Evolutionary conservation across 1,139 yeast genomes (phyloP).

Genomic region (Blastobotrys ciferrii): DNA sequence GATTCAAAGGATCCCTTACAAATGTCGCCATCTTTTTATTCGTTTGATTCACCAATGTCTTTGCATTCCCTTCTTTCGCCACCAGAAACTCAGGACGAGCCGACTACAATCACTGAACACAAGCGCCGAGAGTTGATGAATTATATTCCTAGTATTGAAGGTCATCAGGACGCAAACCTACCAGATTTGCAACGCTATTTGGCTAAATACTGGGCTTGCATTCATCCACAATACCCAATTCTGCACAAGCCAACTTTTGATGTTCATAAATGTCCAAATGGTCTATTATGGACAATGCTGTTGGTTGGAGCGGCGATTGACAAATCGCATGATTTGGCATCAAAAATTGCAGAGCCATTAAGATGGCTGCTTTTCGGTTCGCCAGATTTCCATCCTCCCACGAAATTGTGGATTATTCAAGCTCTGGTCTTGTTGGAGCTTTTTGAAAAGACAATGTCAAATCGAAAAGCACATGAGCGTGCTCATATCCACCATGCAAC

Average conservation of each 20-base stretch:
- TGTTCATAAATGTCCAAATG: slow-evolving; percentile 50
- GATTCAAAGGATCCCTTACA: slow-evolving; percentile 31
- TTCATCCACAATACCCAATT: slow-evolving; percentile 61
- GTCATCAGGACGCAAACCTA: slow-evolving; percentile 38
- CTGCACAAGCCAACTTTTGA: slow-evolving; percentile 63
- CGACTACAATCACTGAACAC: slow-evolving; percentile 26
- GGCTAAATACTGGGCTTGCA: slow-evolving; percentile 50
- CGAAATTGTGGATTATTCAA: slow-evolving; percentile 65
- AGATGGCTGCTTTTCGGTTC: slow-evolving; percentile 60
- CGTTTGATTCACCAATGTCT: slow-evolving; percentile 39
- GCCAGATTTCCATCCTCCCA: slow-evolving; percentile 54
- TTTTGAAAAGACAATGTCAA: slow-evolving; percentile 61
- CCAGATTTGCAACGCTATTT: slow-evolving; percentile 37
- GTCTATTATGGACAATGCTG: slow-evolving; percentile 54
- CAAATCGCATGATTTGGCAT: slow-evolving; percentile 41
- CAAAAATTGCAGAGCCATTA: slow-evolving; percentile 57
- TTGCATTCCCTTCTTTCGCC: slow-evolving; percentile 40
- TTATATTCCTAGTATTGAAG: slow-evolving; percentile 40
- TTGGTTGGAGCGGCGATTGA: slow-evolving; percentile 50
- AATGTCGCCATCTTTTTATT: slow-evolving; percentile 31
- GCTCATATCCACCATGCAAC: slow-evolving; percentile 78
- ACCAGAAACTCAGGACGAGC: slow-evolving; percentile 33
- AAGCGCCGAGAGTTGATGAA: slow-evolving; percentile 36
- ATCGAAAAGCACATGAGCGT: slow-evolving; percentile 52
- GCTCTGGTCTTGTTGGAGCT: slow-evolving; percentile 60